Conservation (phyloP, 2,329 filamentous ascomycete species). For the Cucurbitaria berberidis region DNA sequence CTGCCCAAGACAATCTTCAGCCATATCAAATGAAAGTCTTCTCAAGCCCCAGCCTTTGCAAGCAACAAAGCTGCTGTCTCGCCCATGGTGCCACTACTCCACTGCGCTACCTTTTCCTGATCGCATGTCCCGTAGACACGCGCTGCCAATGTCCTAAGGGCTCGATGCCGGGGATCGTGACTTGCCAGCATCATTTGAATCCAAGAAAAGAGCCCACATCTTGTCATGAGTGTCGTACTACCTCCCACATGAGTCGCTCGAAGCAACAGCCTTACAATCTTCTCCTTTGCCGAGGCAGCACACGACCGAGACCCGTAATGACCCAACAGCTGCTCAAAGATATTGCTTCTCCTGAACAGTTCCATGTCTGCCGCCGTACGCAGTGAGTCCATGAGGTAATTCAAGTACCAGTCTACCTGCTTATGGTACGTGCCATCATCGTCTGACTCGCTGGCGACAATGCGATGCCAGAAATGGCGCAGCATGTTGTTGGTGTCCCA, state of each 20-base stretch:
- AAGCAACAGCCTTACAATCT: conserved; percentile 68
- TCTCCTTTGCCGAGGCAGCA: conserved; percentile 63
- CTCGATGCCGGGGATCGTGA: conserved; percentile 56
- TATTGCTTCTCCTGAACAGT: conserved; percentile 64
- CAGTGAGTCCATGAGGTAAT: conserved; percentile 72
- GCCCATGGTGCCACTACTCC: conserved; percentile 61
- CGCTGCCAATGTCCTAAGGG: conserved; percentile 62
- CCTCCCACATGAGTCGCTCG: conserved; percentile 73
- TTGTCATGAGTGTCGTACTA: conserved; percentile 79
- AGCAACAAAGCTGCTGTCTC: conserved; percentile 16
- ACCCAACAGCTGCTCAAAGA: conserved; percentile 77
- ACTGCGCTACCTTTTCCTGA: conserved; percentile 66
- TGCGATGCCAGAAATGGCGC: conserved; percentile 68
- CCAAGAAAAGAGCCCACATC: conserved; percentile 78
- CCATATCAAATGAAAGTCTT: background rate
- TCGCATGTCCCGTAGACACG: conserved; percentile 71
- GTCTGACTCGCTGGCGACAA: conserved; percentile 75
- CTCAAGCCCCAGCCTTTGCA: conserved; percentile 10
- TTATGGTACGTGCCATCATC: conserved; percentile 73
- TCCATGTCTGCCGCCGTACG: conserved; percentile 64
- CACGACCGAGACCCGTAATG: conserved; percentile 72
- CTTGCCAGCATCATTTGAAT: conserved; percentile 65
- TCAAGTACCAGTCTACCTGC: conserved; percentile 76
- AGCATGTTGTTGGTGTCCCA: conserved; percentile 70
- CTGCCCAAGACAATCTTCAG: conserved; percentile 1